A percentile compares a stretch with the other conserved stretches of the same genome.
Conservation (phyloP, 164 flowering plant genomes). For the Piper betle region DNA sequence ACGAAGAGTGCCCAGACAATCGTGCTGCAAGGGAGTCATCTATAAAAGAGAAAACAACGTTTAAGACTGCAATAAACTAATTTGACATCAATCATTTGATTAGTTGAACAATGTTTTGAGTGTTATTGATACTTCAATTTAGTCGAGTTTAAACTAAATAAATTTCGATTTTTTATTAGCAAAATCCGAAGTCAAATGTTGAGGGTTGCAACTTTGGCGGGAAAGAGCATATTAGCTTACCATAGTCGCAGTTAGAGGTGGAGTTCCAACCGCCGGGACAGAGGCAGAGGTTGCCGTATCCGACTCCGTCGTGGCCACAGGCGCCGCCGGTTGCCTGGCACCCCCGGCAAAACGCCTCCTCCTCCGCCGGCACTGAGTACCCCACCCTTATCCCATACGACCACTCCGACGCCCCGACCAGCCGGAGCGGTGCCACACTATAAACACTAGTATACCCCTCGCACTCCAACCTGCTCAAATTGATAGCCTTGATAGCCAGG, state of each 20-base stretch:
- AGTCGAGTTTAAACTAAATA: too few relatives aligned
- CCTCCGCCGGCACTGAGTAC: conserved; percentile 53
- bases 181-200: too few relatives aligned
- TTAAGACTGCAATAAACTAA: too few relatives aligned
- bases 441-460: conserved; percentile 86
- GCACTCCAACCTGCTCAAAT: conserved; percentile 55
- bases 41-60: background rate
- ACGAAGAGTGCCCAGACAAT: background rate
- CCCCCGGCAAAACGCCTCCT: conserved; percentile 44
- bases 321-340: conserved; percentile 85
- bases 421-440: conserved; percentile 59
- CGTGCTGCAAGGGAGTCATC: background rate
- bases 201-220: too few relatives aligned
- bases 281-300: conserved; percentile 43
- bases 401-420: conserved; percentile 54
- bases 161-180: too few relatives aligned
- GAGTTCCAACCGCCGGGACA: conserved; percentile 59
- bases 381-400: conserved; percentile 73
- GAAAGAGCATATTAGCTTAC: conserved; percentile 1
- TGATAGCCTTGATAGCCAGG: conserved; percentile 50
- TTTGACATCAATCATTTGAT: too few relatives aligned
- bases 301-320: conserved; percentile 57
- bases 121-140: too few relatives aligned
- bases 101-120: too few relatives aligned
- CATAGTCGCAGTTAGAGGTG: conserved; percentile 68